Percentiles rank a stretch among this genome's conserved stretches.
Evolutionary conservation across 176 grass and related monocot genomes (phyloP).

Genomic region (Carex parvula): DNA sequence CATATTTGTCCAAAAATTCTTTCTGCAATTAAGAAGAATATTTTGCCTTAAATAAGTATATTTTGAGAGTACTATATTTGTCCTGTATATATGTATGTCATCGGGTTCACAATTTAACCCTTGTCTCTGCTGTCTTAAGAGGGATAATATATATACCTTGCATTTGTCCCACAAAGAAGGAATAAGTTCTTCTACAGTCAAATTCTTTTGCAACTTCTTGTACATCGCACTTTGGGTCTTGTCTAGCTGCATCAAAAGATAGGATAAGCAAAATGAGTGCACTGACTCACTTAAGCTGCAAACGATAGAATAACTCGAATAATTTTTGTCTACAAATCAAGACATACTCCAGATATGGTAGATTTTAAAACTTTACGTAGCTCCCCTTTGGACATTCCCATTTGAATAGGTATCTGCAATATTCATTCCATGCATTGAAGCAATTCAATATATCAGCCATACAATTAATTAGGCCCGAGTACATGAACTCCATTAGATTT

Average conservation of each 20-base stretch:
- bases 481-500: background rate
- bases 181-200: constrained; percentile 78
- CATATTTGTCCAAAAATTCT: constrained; percentile 90
- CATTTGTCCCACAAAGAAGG: constrained; percentile 94
- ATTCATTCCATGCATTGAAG: background rate
- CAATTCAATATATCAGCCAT: constrained; percentile 23
- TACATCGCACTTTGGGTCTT: constrained; percentile 94
- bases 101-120: background rate
- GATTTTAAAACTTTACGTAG: constrained; percentile 88
- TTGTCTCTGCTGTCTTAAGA: background rate
- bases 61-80: background rate
- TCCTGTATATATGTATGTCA: background rate
- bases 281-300: background rate
- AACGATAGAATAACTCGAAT: background rate
- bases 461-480: background rate
- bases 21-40: constrained; percentile 53
- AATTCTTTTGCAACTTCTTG: constrained; percentile 94
- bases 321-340: background rate
- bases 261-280: background rate
- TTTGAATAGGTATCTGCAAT: constrained; percentile 79
- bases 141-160: constrained; percentile 65
- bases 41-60: background rate
- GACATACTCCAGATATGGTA: constrained; percentile 68
- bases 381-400: constrained; percentile 89
- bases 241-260: constrained; percentile 57